Percentiles rank a stretch among this genome's conserved stretches.
Evolutionary conservation across 1,284 basidiomycete species (phyloP).

Genomic region (Leccinum holopus): DNA sequence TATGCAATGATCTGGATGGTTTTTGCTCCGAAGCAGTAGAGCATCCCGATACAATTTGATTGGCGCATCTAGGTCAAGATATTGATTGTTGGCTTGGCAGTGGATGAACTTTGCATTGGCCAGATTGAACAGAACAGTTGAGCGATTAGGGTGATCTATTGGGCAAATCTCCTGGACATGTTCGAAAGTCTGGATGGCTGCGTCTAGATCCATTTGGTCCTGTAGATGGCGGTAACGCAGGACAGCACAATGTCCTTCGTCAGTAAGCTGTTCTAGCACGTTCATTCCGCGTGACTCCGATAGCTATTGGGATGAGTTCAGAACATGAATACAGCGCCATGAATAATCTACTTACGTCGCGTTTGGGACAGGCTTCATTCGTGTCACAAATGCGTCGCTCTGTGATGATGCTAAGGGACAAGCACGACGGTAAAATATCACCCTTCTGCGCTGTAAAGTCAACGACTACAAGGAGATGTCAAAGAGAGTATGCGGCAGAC

Average conservation of each 20-base stretch:
- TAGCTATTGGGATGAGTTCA: not conserved
- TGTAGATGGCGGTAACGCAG: not conserved
- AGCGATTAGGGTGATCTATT: not conserved
- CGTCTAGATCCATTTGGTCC: not conserved
- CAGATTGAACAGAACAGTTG: not conserved
- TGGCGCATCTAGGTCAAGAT: not conserved
- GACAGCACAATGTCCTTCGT: not conserved
- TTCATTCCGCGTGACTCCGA: not conserved
- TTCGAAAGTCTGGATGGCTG: not conserved
- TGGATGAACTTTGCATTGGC: not conserved
- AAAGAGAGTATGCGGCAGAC: not conserved
- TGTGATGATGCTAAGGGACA: not conserved
- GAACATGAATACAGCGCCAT: not conserved
- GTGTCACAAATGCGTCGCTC: not conserved
- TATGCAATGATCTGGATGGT: not conserved
- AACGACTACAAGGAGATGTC: not conserved
- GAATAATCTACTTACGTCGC: not conserved
- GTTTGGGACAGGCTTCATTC: not conserved
- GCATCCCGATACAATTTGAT: not conserved
- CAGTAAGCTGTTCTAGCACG: not conserved
- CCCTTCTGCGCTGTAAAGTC: not conserved
- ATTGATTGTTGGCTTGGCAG: not conserved
- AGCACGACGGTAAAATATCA: not conserved
- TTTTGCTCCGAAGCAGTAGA: not conserved
- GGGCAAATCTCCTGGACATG: not conserved